These are phyloP conservation scores for sorghum (Sorghum bicolor) DNA, from an alignment of 176 grass and related monocot species.

Conservation along the genomic window DNA sequence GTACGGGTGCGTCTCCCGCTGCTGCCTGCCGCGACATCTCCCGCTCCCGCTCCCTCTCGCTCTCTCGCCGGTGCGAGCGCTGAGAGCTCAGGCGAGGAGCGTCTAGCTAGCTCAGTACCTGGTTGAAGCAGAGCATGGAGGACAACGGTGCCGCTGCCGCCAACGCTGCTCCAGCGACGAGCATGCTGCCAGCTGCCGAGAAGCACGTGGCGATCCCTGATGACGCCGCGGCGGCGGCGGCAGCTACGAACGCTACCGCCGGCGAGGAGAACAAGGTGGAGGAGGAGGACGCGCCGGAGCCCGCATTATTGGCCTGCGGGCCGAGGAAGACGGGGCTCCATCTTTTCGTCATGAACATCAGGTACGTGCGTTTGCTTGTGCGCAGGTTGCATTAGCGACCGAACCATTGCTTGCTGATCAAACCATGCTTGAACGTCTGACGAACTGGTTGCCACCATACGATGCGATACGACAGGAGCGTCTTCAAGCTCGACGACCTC, in stretches of 20 bases:
- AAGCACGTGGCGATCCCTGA: conserved; percentile 3
- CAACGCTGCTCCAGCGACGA: not conserved
- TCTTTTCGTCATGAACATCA: conserved; percentile 62
- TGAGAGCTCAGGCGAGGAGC: not conserved
- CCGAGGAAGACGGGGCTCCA: conserved; percentile 55
- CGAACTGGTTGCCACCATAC: conserved; percentile 29
- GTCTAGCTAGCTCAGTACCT: not conserved
- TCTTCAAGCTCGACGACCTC: conserved; percentile 89
- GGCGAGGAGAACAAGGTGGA: not conserved
- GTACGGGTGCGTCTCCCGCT: conserved; percentile 2
- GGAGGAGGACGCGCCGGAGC: not conserved
- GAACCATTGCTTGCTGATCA: not conserved
- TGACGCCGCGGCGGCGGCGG: not conserved
- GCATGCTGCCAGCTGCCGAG: not conserved
- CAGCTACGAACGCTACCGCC: not conserved
- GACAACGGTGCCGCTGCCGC: not conserved
- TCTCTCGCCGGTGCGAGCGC: not conserved
- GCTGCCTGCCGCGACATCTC: not conserved
- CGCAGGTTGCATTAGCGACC: not conserved
- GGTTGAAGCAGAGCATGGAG: conserved; percentile 13
- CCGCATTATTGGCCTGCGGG: conserved; percentile 11
- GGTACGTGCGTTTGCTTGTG: conserved; percentile 9
- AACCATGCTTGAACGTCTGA: not conserved
- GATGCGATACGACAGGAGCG: conserved; percentile 37
- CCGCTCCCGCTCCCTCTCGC: not conserved